phyloP scores from a whole-genome alignment of 2,329 filamentous ascomycete genomes.

The Cladosporium oxysporum region DNA sequence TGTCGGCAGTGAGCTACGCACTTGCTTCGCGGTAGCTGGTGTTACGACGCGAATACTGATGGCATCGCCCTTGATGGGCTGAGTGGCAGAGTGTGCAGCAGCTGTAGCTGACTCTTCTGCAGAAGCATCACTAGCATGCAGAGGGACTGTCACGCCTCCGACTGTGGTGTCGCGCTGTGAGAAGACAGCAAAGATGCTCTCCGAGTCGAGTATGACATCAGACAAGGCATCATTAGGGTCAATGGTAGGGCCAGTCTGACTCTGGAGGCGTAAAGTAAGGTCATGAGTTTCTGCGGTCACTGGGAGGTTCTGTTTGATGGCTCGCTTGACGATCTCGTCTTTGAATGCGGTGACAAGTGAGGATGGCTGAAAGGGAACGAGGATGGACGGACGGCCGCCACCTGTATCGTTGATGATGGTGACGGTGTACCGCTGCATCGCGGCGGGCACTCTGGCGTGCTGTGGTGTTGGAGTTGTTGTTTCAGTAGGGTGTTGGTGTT shows the following conservation, averaged over 20 bases:
- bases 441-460: not conserved
- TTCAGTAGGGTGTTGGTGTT: not conserved
- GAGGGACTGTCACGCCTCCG: not conserved
- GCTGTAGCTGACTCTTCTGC: not conserved
- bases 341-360: constrained; percentile 25
- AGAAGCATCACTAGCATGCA: not conserved
- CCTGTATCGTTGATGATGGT: constrained; percentile 23
- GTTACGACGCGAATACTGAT: constrained; percentile 35
- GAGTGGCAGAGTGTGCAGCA: not conserved
- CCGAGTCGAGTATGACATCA: constrained; percentile 28
- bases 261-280: constrained; percentile 31
- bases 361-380: constrained; percentile 27
- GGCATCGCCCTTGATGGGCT: constrained; percentile 16
- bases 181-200: constrained; percentile 32
- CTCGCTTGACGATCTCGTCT: constrained; percentile 27
- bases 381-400: constrained; percentile 21
- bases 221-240: constrained; percentile 33
- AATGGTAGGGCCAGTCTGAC: constrained; percentile 31
- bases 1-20: constrained; percentile 17
- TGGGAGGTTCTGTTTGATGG: constrained; percentile 21
- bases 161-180: not conserved
- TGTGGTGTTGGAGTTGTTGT: not conserved
- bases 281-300: constrained; percentile 24
- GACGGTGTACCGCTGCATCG: constrained; percentile 32
- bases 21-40: constrained; percentile 27